These are phyloP conservation scores for Ophiocordyceps camponoti-saundersi DNA, from an alignment of 2,329 filamentous ascomycete species.

Conservation along the genomic window DNA sequence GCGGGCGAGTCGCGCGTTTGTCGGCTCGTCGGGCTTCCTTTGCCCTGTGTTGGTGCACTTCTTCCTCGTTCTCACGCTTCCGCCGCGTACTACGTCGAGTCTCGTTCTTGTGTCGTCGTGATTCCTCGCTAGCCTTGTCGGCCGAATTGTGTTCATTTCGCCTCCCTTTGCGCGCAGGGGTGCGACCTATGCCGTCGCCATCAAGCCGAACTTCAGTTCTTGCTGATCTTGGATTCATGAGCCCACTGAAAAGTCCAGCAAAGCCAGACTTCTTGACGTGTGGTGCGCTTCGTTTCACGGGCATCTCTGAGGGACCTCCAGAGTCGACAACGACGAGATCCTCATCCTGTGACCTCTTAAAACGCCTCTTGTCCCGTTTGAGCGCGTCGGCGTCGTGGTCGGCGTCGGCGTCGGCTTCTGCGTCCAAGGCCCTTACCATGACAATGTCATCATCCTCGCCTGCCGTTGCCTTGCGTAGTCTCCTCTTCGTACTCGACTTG, in stretches of 20 bases:
- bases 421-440: constrained; percentile 25
- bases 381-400: constrained; percentile 11
- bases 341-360: constrained; percentile 18
- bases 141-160: constrained; percentile 33
- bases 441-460: constrained; percentile 32
- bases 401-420: constrained; percentile 20
- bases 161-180: constrained; percentile 42
- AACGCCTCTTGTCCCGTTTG: constrained; percentile 17
- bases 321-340: constrained; percentile 21
- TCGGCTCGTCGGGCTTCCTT: constrained; percentile 41
- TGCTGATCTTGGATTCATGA: constrained; percentile 28
- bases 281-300: constrained; percentile 16
- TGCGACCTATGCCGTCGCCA: constrained; percentile 35
- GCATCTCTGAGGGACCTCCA: constrained; percentile 13
- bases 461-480: constrained; percentile 23
- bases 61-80: constrained; percentile 38
- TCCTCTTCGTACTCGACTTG: constrained; percentile 21
- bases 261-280: constrained; percentile 36
- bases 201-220: constrained; percentile 32
- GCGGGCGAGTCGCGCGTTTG: constrained; percentile 27
- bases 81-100: constrained; percentile 36
- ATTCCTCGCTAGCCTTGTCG: constrained; percentile 26
- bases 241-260: constrained; percentile 43
- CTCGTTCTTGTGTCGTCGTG: constrained; percentile 38
- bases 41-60: constrained; percentile 34